phyloP scores from a whole-genome alignment of 176 grass and related monocot species.

The Chloris gayana region DNA sequence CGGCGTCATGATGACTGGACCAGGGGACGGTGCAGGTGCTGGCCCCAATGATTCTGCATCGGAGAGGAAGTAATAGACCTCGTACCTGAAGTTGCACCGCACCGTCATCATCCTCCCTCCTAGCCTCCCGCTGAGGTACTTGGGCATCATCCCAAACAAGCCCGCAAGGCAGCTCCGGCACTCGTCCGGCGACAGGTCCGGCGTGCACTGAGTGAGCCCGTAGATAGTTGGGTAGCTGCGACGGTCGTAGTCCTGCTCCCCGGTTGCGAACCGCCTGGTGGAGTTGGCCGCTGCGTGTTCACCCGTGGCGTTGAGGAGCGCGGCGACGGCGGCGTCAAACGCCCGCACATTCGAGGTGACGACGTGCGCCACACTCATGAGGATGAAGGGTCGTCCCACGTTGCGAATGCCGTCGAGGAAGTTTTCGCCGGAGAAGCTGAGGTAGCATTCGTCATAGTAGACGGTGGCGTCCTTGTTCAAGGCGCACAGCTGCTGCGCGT shows the following conservation, averaged over 20 bases:
- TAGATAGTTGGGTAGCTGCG: conserved; percentile 35
- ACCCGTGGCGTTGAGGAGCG: conserved; percentile 39
- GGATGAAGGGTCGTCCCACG: accelerated
- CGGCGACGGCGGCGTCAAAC: conserved; percentile 25
- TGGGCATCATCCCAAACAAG: neutral
- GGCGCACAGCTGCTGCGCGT: conserved; percentile 23
- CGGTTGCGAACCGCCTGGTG: conserved; percentile 45
- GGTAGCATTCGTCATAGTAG: conserved; percentile 40
- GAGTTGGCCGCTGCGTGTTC: conserved; percentile 38
- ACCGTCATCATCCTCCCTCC: conserved; percentile 28
- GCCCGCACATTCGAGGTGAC: neutral
- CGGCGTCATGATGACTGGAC: neutral
- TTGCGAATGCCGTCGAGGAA: too few relatives aligned
- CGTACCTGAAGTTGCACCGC: conserved; percentile 60
- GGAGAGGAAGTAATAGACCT: conserved; percentile 41
- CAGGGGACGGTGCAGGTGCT: neutral
- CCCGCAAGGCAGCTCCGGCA: conserved; percentile 47
- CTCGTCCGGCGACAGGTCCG: conserved; percentile 32
- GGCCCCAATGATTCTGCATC: conserved; percentile 42
- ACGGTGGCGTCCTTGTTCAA: neutral
- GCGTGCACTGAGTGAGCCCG: conserved; percentile 55
- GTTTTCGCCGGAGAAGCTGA: conserved; percentile 39
- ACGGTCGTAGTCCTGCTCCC: conserved; percentile 20
- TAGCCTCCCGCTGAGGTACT: neutral
- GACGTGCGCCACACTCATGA: neutral